These are phyloP conservation scores for Tylopilus rubrobrunneus DNA, from an alignment of 768 basidiomycete species.

Conservation along the genomic window DNA sequence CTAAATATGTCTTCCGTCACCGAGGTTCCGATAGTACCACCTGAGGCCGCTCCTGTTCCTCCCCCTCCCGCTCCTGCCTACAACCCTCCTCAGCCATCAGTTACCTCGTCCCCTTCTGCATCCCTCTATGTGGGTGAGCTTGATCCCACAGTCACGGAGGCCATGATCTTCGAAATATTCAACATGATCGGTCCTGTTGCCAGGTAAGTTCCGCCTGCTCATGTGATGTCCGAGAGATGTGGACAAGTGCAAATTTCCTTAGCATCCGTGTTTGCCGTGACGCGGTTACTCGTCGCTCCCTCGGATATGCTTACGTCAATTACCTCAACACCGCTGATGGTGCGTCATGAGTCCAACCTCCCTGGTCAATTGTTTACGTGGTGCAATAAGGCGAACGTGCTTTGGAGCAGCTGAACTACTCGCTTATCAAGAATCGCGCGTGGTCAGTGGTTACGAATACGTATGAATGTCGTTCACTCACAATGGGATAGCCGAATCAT, in stretches of 20 bases:
- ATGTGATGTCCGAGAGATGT: background rate
- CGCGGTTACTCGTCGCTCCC: constrained; percentile 98
- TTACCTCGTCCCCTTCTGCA: constrained; percentile 71
- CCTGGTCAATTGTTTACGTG: background rate
- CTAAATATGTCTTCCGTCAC: constrained; percentile 54
- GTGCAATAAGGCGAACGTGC: constrained; percentile 80
- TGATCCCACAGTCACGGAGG: constrained; percentile 96
- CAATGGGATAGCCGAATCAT: constrained; percentile 79
- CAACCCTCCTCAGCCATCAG: constrained; percentile 49
- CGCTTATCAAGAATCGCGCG: constrained; percentile 95
- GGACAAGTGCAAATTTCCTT: background rate
- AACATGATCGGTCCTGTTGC: constrained; percentile 99
- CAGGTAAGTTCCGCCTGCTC: constrained; percentile 51
- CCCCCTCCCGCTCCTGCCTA: constrained; percentile 49
- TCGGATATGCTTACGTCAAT: constrained; percentile 99
- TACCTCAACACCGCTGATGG: constrained; percentile 95
- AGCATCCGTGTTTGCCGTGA: constrained; percentile 99
- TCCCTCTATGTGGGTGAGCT: constrained; percentile 99
- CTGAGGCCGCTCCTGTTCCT: constrained; percentile 44
- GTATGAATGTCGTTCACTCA: background rate
- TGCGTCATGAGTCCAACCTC: constrained; percentile 32
- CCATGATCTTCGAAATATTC: constrained; percentile 99
- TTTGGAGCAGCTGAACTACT: constrained; percentile 98
- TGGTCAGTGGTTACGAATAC: constrained; percentile 53
- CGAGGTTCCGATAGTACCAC: constrained; percentile 51